These are phyloP conservation scores for Umbilicaria muhlenbergii DNA, from an alignment of 495 filamentous ascomycete species.

Conservation along the genomic window DNA sequence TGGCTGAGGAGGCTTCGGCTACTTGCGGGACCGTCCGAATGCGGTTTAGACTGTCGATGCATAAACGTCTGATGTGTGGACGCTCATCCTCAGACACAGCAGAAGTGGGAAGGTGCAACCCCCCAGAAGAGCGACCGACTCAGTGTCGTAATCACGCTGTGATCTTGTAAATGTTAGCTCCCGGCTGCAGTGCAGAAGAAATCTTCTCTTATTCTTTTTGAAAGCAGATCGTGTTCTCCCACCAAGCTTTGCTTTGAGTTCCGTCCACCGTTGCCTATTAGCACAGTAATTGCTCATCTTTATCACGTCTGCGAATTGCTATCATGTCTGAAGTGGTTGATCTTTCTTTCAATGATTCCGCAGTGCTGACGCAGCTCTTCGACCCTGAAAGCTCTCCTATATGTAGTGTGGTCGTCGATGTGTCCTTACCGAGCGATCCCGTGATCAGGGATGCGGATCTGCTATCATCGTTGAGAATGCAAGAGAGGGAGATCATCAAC, in stretches of 20 bases:
- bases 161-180: neutral
- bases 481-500: too few species aligned
- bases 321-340: too few species aligned
- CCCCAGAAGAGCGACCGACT: neutral
- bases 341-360: constrained; percentile 53
- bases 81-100: neutral
- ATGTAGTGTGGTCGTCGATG: constrained; percentile 22
- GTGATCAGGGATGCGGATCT: constrained; percentile 24
- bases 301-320: too few species aligned
- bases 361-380: constrained; percentile 62
- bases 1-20: too few species aligned
- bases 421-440: constrained; percentile 44
- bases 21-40: too few species aligned
- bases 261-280: too few species aligned
- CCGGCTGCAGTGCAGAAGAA: neutral
- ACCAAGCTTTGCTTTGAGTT: neutral
- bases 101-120: too few species aligned
- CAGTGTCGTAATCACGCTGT: neutral
- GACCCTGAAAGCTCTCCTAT: constrained; percentile 56
- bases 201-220: neutral
- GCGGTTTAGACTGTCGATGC: too few species aligned
- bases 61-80: neutral
- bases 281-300: too few species aligned
- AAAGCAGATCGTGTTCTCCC: constrained; percentile 3
- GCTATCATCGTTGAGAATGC: constrained; percentile 6